Base-by-base conservation (phyloP, 2,329 filamentous ascomycete species). In the Colletotrichum karsti region DNA sequence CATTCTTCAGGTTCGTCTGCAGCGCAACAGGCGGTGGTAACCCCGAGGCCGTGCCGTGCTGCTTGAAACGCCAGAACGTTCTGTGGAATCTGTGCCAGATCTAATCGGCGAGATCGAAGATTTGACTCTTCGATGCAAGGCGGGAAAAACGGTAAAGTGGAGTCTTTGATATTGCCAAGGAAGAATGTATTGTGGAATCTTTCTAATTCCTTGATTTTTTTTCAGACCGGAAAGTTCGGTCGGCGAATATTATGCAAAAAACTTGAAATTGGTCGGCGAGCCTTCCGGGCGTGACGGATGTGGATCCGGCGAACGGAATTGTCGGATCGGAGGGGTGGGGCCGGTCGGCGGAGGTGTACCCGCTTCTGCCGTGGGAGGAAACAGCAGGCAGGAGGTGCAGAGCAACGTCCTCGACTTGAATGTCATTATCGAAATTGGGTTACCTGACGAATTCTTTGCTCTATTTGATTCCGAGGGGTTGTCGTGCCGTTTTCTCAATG, bases 71-170 rank as follows among this genome's bases (percentile, higher is more conserved):
- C 57, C 33, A 51, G 57, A 50, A 60, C n/a, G 12, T 51, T 60
- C 42, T 41, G 44, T 60, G 57, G 56, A 59, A 59, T 48, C 56
- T 2, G 56, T 59, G 56, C 20, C 56, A 30, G 50, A 59, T 59
- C 56, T 50, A 59, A 59, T 50, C 56, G 56, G 28, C 1, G 24
- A 35, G 44, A 59, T 50, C 51, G 51, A 41, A 10, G 18, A 30
- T 1, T n/a, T 13, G 7, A 1, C 18, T 18, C 24, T 55, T n/a
- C 35, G 35, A 55, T 24, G 30, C 18, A 18, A 8, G 13, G 35
- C 3, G 8, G 18, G 22, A 7, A n/a, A 26, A 41, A 41, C 22
- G 55, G 55, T n/a, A 33, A 0, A 2, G 41, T 42, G 37, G 54
- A 33, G 54, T 37, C 24, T 1, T 13, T 1, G 30, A 3, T 15